Base-by-base conservation (phyloP, 805 yeast species). In the Spathaspora boniae region DNA sequence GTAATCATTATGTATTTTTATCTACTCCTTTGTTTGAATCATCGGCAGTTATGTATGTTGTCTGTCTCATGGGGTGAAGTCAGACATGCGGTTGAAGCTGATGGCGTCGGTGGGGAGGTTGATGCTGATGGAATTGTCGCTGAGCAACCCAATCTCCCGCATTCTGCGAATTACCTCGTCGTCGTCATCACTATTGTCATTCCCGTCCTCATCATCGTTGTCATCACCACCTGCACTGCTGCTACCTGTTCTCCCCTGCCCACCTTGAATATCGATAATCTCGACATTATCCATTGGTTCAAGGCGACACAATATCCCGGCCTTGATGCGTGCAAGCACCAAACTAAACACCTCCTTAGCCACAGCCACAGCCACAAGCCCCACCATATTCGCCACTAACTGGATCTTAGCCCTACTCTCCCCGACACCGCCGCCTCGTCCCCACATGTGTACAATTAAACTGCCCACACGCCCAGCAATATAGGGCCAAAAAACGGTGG, bases 401-500 rank as follows among this genome's bases (percentile, higher is more conserved):
- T 53, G 22, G 32, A 53, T 30, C 32, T 50, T 51, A 15, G 46
- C 54, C 9, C 23, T 9, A 11, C 23, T 12, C n/a, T 30, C 11
- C 28, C 31, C 15, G 44, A 42, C 15, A 41, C 20, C 19, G 9
- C 40, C 36, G 15, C 35, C 20, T 9, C n/a, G 21, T 16, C 35
- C 37, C 11, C 41, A 34, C 30, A 38, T 42, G 12, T 50, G 30
- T 1, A 48, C 18, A 2, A 65, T 36, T 5, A 54, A 21, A 14
- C 31, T 31, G 1, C 72, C 71, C 3, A 62, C 20, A 33, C 60
- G 58, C 0, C 68, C 53, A 6, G 66, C 55, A 9, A 57, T 24
- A 36, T 54, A 61, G 9, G 72, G 72, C 72, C 72, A 66, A 26
- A 58, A 12, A n/a, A 60, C 17, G 2, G 71, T 60, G 9, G 70